These are phyloP conservation scores for Ampelocalamus luodianensis DNA, from an alignment of 176 grass and related monocot genomes.

Conservation along the genomic window DNA sequence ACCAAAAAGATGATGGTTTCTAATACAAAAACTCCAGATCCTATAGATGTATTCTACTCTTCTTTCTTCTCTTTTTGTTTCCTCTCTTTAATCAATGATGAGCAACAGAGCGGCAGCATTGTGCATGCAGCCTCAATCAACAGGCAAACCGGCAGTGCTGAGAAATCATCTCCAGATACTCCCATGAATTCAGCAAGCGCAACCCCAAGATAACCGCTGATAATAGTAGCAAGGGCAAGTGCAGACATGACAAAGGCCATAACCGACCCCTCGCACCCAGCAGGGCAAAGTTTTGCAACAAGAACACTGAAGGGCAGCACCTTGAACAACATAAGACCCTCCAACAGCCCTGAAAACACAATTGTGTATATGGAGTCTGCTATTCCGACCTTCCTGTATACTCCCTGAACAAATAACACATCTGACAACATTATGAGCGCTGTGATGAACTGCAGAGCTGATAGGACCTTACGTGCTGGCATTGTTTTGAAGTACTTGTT, in stretches of 20 bases:
- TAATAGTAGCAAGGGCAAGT: conserved; percentile 65
- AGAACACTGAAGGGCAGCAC: conserved; percentile 80
- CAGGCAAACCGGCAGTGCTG: conserved; percentile 60
- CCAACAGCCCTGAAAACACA: conserved; percentile 76
- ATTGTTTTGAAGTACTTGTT: conserved; percentile 76
- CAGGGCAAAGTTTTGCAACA: conserved; percentile 76
- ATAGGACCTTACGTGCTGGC: conserved; percentile 70
- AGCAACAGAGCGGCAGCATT: conserved; percentile 67
- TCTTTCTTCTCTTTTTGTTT: conserved; percentile 66
- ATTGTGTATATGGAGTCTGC: conserved; percentile 79
- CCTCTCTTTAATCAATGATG: conserved; percentile 66
- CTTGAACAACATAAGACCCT: conserved; percentile 76
- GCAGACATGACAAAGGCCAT: conserved; percentile 95
- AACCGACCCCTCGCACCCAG: conserved; percentile 81
- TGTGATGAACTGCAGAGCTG: conserved; percentile 62
- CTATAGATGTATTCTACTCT: conserved; percentile 48
- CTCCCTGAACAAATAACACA: conserved; percentile 80
- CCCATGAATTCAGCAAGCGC: conserved; percentile 69
- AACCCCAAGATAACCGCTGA: conserved; percentile 91
- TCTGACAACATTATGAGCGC: conserved; percentile 78
- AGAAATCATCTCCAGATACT: conserved; percentile 72
- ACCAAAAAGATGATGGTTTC: conserved; percentile 10
- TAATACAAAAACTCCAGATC: conserved; percentile 2
- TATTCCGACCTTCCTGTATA: conserved; percentile 69
- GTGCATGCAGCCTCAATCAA: conserved; percentile 73